These are phyloP conservation scores for Isoetes taiwanensis DNA, from an alignment of 75 land plant genomes.

Conservation along the genomic window DNA sequence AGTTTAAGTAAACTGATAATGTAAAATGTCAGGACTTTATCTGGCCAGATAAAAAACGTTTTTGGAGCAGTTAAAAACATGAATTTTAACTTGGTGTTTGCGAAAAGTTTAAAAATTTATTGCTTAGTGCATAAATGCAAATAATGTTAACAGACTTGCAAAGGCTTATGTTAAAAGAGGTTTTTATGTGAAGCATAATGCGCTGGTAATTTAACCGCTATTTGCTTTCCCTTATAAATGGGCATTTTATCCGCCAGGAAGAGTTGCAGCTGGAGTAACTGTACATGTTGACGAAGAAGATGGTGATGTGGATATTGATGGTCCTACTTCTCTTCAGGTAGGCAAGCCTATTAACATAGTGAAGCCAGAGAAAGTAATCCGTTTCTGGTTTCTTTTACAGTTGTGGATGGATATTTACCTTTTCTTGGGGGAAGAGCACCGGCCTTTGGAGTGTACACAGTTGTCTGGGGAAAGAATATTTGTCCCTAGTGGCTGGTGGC, in stretches of 20 bases:
- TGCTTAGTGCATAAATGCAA: too few species aligned
- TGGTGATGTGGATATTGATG: constrained; percentile 84
- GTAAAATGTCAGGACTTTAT: too few species aligned
- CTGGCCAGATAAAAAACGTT: too few species aligned
- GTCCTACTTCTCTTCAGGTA: constrained; percentile 92
- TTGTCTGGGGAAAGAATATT: constrained; percentile 88
- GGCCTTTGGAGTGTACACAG: constrained; percentile 92
- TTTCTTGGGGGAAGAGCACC: constrained; percentile 56
- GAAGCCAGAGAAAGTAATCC: neutral
- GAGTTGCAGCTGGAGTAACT: constrained; percentile 78
- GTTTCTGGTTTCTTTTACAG: constrained; percentile 21
- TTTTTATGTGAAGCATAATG: too few species aligned
- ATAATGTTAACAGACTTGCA: too few species aligned
- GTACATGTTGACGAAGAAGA: constrained; percentile 95
- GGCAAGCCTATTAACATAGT: neutral
- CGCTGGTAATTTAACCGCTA: too few species aligned
- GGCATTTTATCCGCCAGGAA: constrained; percentile 98
- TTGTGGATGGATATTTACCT: constrained; percentile 99
- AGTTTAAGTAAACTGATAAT: too few species aligned
- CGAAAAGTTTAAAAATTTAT: too few species aligned
- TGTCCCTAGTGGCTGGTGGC: constrained; percentile 99
- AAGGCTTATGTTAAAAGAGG: too few species aligned
- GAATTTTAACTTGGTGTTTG: too few species aligned
- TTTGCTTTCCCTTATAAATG: constrained; percentile 47
- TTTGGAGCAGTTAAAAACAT: too few species aligned